Conservation (phyloP, 2,329 filamentous ascomycete genomes). For the Eurotiales sp. region DNA sequence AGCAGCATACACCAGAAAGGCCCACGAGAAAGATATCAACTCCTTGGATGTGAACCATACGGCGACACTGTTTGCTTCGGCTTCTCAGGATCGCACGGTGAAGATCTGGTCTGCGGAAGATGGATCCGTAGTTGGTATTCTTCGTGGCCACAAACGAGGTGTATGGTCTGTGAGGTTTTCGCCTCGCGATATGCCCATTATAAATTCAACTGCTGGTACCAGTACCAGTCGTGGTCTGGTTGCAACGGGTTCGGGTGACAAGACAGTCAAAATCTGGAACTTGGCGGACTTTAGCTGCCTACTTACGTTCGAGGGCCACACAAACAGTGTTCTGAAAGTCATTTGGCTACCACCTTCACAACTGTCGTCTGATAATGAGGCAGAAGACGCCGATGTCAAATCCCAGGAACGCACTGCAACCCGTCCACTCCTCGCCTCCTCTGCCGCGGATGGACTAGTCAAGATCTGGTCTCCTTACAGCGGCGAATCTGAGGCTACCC, state of each 20-base stretch:
- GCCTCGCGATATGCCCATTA: slow-evolving; percentile 71
- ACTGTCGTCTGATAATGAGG: slow-evolving; percentile 31
- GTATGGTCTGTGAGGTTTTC: slow-evolving; percentile 95
- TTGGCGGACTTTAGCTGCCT: slow-evolving; percentile 88
- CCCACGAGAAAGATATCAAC: slow-evolving; percentile 98
- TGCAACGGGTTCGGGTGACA: slow-evolving; percentile 89
- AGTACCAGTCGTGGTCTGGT: slow-evolving; percentile 74
- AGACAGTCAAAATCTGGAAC: slow-evolving; percentile 94
- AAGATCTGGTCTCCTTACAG: slow-evolving; percentile 91
- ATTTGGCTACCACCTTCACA: slow-evolving; percentile 68
- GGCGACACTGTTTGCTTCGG: slow-evolving; percentile 83
- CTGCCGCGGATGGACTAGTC: slow-evolving; percentile 89
- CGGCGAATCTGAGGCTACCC: slow-evolving; percentile 79
- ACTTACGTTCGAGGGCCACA: slow-evolving; percentile 92
- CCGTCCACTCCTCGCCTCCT: slow-evolving; percentile 62
- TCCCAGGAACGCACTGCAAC: too few species aligned
- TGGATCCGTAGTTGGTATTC: slow-evolving; percentile 84
- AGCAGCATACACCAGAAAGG: slow-evolving; percentile 83
- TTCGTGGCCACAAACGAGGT: slow-evolving; percentile 87
- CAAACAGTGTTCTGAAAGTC: slow-evolving; percentile 91
- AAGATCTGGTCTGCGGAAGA: slow-evolving; percentile 94
- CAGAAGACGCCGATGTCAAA: slow-evolving; percentile 30
- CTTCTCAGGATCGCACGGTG: slow-evolving; percentile 92
- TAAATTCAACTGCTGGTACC: slow-evolving; percentile 67
- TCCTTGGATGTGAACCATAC: slow-evolving; percentile 76